phyloP scores from a whole-genome alignment of 2,329 filamentous ascomycete species.

The Byssoonygena ceratinophila region DNA sequence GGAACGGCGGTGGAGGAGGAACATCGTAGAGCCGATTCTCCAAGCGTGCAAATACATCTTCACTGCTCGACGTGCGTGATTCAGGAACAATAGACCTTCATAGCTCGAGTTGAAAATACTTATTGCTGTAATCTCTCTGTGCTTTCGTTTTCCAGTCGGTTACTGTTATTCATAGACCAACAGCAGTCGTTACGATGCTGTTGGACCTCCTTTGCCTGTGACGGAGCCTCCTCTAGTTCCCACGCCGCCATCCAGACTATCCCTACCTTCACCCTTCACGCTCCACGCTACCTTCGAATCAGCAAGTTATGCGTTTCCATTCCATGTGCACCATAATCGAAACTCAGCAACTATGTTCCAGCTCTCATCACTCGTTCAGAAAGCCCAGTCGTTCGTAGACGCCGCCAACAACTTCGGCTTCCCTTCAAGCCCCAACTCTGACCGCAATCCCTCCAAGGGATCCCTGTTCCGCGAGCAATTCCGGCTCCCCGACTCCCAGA shows the following conservation, averaged over 20 bases:
- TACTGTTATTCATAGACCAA: neutral
- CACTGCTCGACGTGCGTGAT: neutral
- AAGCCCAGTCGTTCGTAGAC: constrained; percentile 91
- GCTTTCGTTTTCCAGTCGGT: neutral
- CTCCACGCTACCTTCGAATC: neutral
- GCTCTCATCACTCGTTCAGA: constrained; percentile 77
- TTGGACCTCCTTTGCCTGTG: neutral
- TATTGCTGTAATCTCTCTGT: neutral
- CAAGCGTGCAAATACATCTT: neutral
- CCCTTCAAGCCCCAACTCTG: constrained; percentile 59
- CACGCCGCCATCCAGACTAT: neutral
- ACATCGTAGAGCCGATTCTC: constrained; percentile 7
- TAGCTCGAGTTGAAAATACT: neutral
- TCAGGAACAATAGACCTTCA: neutral
- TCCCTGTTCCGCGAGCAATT: constrained; percentile 93
- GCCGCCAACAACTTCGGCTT: constrained; percentile 70
- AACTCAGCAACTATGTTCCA: constrained; percentile 43
- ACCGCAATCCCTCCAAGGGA: constrained; percentile 78
- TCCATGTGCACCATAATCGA: constrained; percentile 1
- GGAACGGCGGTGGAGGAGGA: too few relatives aligned
- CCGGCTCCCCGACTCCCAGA: constrained; percentile 82
- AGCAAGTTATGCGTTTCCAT: neutral
- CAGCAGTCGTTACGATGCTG: neutral
- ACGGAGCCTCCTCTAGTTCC: constrained; percentile 1
- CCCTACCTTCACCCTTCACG: neutral